Evolutionary conservation across 2,329 filamentous ascomycete genomes (phyloP).

Genomic region (Pyrenophora seminiperda): DNA sequence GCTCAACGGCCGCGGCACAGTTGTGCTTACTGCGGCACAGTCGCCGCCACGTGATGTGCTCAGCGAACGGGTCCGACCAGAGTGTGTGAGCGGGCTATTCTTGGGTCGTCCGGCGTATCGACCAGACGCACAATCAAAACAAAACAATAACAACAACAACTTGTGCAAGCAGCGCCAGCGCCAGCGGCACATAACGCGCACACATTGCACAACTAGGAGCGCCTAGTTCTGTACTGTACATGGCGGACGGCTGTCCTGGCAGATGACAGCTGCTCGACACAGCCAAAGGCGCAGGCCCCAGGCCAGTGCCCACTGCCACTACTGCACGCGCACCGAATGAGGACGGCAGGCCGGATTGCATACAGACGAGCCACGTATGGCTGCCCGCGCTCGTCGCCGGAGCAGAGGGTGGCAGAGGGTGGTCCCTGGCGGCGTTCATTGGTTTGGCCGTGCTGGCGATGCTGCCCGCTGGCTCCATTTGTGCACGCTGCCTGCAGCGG

Average conservation of each 20-base stretch:
- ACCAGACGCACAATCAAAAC: constrained; percentile 7
- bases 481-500: constrained; percentile 33
- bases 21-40: constrained; percentile 22
- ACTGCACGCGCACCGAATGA: constrained; percentile 20
- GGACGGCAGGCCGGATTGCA: constrained; percentile 13
- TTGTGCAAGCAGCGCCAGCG: not conserved
- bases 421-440: constrained; percentile 35
- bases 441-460: constrained; percentile 22
- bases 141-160: constrained; percentile 4
- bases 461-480: constrained; percentile 17
- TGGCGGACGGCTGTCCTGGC: not conserved
- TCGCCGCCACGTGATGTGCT: constrained; percentile 31
- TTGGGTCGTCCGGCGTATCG: constrained; percentile 6
- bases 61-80: constrained; percentile 20
- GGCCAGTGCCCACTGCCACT: constrained; percentile 14
- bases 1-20: constrained; percentile 31
- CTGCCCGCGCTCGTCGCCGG: constrained; percentile 35
- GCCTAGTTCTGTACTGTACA: too few species aligned
- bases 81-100: constrained; percentile 7
- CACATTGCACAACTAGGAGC: not conserved
- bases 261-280: constrained; percentile 8
- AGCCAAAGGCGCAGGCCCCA: constrained; percentile 16
- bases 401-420: constrained; percentile 27
- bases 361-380: constrained; percentile 22
- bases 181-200: constrained; percentile 11